phyloP scores from a whole-genome alignment of 1,284 basidiomycete species.

The Apiotrichum akiyoshidainum region DNA sequence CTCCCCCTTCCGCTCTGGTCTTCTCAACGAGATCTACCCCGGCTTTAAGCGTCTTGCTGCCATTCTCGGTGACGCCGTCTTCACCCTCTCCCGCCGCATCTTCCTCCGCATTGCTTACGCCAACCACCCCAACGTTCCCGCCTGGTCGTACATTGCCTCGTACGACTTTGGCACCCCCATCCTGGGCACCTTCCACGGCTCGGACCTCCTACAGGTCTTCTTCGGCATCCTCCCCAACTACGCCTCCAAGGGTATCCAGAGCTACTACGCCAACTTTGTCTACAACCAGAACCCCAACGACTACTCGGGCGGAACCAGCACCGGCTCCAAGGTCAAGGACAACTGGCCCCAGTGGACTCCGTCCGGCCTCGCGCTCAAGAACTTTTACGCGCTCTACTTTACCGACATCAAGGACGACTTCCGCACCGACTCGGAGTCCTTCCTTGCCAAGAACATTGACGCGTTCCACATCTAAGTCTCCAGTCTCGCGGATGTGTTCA shows the following conservation, averaged over 20 bases:
- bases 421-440: not conserved
- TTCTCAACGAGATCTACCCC: conserved; percentile 20
- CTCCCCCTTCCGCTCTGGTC: conserved; percentile 17
- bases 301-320: conserved; percentile 10
- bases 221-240: conserved; percentile 20
- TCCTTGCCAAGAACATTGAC: conserved; percentile 4
- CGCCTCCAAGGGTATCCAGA: conserved; percentile 14
- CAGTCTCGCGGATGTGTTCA: too few species aligned
- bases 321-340: conserved; percentile 7
- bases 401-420: conserved; percentile 11
- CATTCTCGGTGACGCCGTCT: conserved; percentile 15
- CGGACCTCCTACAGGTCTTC: conserved; percentile 22
- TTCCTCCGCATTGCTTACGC: conserved; percentile 3
- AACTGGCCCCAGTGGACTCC: conserved; percentile 15
- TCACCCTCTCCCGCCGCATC: conserved; percentile 20
- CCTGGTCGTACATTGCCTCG: conserved; percentile 22
- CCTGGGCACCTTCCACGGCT: conserved; percentile 20
- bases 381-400: conserved; percentile 13
- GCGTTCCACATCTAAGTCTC: conserved; percentile 2
- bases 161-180: conserved; percentile 19
- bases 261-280: conserved; percentile 23
- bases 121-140: conserved; percentile 14
- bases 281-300: conserved; percentile 25
- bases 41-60: conserved; percentile 24
- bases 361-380: conserved; percentile 4